Percentiles rank a stretch among this genome's conserved stretches.
These are phyloP conservation scores for Cicer arietinum DNA, from an alignment of 306 rosid species.

Conservation along the genomic window DNA sequence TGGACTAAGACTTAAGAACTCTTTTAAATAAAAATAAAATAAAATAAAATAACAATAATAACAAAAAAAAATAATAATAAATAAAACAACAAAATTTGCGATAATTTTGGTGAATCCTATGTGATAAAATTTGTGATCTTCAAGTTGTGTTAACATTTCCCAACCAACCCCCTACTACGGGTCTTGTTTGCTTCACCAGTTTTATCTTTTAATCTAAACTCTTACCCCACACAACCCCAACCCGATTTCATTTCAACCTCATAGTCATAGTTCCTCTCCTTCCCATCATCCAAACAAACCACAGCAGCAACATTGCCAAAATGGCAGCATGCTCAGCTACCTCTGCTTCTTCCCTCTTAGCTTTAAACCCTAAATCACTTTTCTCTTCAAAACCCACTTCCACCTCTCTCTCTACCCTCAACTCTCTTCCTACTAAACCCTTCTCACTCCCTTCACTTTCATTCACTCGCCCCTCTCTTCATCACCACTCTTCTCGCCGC, in stretches of 20 bases:
- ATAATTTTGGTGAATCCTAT: too few relatives aligned
- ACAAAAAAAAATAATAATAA: too few relatives aligned
- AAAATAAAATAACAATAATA: too few relatives aligned
- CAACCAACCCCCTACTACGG: background rate
- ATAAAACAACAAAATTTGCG: too few relatives aligned
- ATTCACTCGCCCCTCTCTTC: slow-evolving; percentile 51
- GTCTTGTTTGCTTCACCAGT: background rate
- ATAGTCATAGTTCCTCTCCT: background rate
- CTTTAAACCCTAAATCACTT: slow-evolving; percentile 53
- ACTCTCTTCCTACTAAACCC: slow-evolving; percentile 56
- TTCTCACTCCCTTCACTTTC: slow-evolving; percentile 49
- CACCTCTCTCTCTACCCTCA: slow-evolving; percentile 54
- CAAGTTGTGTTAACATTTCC: background rate
- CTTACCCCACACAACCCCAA: background rate
- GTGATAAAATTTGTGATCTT: too few relatives aligned
- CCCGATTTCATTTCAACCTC: slow-evolving; percentile 7
- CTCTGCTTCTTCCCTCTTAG: slow-evolving; percentile 63
- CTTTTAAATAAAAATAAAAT: too few relatives aligned
- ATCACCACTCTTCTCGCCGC: slow-evolving; percentile 43
- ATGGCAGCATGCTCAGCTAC: slow-evolving; percentile 81
- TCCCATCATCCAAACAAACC: slow-evolving; percentile 3
- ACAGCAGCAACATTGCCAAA: background rate
- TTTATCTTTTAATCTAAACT: slow-evolving; percentile 13
- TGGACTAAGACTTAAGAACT: too few relatives aligned
- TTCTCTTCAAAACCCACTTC: slow-evolving; percentile 49